phyloP scores from a whole-genome alignment of 257 asterid species.

The Cinchona pubescens region DNA sequence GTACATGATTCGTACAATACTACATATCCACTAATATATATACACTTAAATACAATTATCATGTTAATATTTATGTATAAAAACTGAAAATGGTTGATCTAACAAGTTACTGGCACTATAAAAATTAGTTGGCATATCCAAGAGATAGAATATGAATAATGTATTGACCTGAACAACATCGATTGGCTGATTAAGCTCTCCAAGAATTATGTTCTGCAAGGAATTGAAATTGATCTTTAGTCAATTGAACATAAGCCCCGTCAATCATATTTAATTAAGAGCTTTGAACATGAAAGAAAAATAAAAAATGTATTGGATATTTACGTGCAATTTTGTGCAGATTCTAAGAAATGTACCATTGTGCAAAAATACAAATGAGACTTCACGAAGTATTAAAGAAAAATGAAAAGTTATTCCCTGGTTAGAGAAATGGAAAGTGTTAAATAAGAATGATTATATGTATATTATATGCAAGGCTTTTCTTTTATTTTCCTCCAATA shows the following conservation, averaged over 20 bases:
- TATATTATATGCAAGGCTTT: background rate
- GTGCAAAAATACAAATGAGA: background rate
- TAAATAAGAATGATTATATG: background rate
- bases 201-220: conserved; percentile 59
- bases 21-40: no score
- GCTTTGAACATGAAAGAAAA: background rate
- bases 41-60: no score
- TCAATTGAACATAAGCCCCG: conserved; percentile 52
- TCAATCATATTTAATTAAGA: conserved; percentile 10
- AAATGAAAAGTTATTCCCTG: background rate
- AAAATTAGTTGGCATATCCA: background rate
- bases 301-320: background rate
- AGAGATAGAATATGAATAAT: background rate
- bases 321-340: background rate
- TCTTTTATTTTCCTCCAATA: background rate
- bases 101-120: background rate
- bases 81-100: background rate
- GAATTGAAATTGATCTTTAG: conserved; percentile 52
- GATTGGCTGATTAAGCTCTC: conserved; percentile 75
- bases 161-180: conserved; percentile 51
- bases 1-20: no score
- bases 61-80: background rate
- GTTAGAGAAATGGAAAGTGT: background rate
- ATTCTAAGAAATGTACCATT: background rate
- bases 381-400: background rate